Percentiles rank a stretch among this genome's conserved stretches.
These are phyloP conservation scores for Saccharomycopsis oosterbeekiorum DNA, from an alignment of 805 yeast genomes.

Conservation along the genomic window DNA sequence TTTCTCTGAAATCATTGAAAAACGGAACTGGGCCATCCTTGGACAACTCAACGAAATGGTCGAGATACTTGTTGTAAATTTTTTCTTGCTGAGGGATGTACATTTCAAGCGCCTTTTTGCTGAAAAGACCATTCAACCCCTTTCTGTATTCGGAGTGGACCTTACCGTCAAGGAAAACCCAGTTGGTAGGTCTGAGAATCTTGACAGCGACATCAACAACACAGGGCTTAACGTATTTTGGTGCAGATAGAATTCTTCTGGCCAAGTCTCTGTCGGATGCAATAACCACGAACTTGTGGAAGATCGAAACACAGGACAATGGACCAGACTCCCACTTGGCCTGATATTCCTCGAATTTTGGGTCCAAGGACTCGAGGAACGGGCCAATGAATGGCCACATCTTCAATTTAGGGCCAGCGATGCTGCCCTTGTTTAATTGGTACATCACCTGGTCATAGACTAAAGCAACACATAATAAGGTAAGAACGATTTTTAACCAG, in stretches of 20 bases:
- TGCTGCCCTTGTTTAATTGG: slow-evolving; percentile 69
- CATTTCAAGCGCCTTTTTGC: slow-evolving; percentile 68
- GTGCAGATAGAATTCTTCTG: slow-evolving; percentile 76
- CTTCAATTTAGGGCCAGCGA: slow-evolving; percentile 85
- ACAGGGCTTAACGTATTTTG: slow-evolving; percentile 89
- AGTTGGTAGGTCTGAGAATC: slow-evolving; percentile 87
- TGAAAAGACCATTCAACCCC: slow-evolving; percentile 81
- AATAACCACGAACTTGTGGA: slow-evolving; percentile 95
- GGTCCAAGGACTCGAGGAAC: slow-evolving; percentile 86
- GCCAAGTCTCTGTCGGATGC: slow-evolving; percentile 84
- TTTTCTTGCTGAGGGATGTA: slow-evolving; percentile 80
- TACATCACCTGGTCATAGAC: slow-evolving; percentile 73
- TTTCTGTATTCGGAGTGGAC: slow-evolving; percentile 90
- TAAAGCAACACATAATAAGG: slow-evolving; percentile 38
- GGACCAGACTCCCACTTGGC: slow-evolving; percentile 95
- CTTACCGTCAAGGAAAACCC: slow-evolving; percentile 97
- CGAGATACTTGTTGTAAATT: slow-evolving; percentile 75
- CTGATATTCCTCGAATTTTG: slow-evolving; percentile 87
- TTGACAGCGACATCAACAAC: slow-evolving; percentile 96
- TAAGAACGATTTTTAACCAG: slow-evolving; percentile 44
- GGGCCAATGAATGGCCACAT: slow-evolving; percentile 96
- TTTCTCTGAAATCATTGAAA: slow-evolving; percentile 92
- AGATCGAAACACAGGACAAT: slow-evolving; percentile 90
- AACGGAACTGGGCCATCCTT: slow-evolving; percentile 61
- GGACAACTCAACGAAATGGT: slow-evolving; percentile 48